Base-by-base conservation (phyloP, 2,329 filamentous ascomycete genomes). In the Botrytis fabae region DNA sequence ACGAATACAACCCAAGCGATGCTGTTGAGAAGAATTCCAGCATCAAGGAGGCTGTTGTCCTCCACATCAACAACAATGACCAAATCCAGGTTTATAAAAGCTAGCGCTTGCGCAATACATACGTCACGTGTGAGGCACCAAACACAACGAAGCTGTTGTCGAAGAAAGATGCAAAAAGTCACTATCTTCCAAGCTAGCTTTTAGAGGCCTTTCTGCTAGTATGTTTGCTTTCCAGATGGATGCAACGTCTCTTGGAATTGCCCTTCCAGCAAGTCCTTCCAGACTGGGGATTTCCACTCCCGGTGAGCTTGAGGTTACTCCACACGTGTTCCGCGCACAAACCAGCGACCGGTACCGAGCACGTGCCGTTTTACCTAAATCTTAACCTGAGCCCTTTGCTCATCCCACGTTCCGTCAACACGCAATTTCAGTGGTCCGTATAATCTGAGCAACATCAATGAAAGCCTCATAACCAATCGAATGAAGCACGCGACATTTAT, bases 401-500 rank as follows among this genome's bases (percentile, higher is more conserved):
- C 65, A 28, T 22, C 65, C 35, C 48, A 68, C 48, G 65, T 68
- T 68, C 42, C 18, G 25, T 68, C 65, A 68, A 68, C 65, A 32
- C 65, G 65, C 38, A 32, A 44, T 68, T 16, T 68, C 65, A 68
- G 35, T 68, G 65, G 65, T 57, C 25, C 28, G 2, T 20, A 68
- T 28, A 57, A 57, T 51, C 35, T 57, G 35, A 57, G 51, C 48
- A 57, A 57, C 35, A 68, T n/a, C 35, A 57, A 57, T 14, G 42
- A 68, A 54, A 72, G 64, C 42, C 40, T 69, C 64, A 61, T n/a
- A 69, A 35, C 71, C 71, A 72, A 72, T 63, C 57, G 42, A 72
- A 72, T 72, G 71, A 69, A 72, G 71, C 71, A 72, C 71, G 71
- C 71, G 71, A 72, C 71, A 72, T 42, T 69, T 7, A 32, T 54